phyloP scores from a whole-genome alignment of 179 eudicot species.

The Amaranthus tricolor region DNA sequence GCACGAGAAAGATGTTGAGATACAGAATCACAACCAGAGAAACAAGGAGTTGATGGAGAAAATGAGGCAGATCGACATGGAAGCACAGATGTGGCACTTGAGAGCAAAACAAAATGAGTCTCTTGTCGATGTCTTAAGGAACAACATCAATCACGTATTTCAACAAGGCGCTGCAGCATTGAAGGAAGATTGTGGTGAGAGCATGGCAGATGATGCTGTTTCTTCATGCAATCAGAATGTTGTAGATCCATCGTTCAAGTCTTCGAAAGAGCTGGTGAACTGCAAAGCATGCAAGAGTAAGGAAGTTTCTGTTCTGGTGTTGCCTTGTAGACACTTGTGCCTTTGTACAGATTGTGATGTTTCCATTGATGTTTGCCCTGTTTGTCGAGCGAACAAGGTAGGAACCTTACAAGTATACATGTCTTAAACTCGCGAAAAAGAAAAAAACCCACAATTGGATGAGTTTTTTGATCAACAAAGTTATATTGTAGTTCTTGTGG shows the following conservation, averaged over 20 bases:
- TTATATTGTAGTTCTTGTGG: too few relatives aligned
- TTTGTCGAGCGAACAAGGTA: constrained; percentile 38
- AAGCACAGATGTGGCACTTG: constrained; percentile 46
- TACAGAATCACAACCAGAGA: constrained; percentile 37
- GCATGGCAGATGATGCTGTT: constrained; percentile 34
- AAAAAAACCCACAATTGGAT: neutral
- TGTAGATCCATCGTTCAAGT: neutral
- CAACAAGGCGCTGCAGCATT: constrained; percentile 27
- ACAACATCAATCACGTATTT: constrained; percentile 35
- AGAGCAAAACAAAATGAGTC: constrained; percentile 43
- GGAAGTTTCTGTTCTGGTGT: constrained; percentile 39
- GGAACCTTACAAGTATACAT: constrained; percentile 40
- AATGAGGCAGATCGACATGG: constrained; percentile 31
- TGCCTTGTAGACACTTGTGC: constrained; percentile 54
- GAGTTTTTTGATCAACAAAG: constrained; percentile 9
- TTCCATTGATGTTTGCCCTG: constrained; percentile 40
- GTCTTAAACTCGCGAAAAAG: constrained; percentile 26
- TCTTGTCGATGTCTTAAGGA: constrained; percentile 31
- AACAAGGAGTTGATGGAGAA: constrained; percentile 41
- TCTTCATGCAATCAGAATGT: constrained; percentile 27
- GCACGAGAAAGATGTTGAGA: constrained; percentile 42
- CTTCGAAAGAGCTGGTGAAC: constrained; percentile 10
- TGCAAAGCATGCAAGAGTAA: constrained; percentile 43
- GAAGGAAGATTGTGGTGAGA: constrained; percentile 50
- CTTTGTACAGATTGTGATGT: constrained; percentile 47